phyloP scores from a whole-genome alignment of 257 asterid species.

The Gentiana dahurica region DNA sequence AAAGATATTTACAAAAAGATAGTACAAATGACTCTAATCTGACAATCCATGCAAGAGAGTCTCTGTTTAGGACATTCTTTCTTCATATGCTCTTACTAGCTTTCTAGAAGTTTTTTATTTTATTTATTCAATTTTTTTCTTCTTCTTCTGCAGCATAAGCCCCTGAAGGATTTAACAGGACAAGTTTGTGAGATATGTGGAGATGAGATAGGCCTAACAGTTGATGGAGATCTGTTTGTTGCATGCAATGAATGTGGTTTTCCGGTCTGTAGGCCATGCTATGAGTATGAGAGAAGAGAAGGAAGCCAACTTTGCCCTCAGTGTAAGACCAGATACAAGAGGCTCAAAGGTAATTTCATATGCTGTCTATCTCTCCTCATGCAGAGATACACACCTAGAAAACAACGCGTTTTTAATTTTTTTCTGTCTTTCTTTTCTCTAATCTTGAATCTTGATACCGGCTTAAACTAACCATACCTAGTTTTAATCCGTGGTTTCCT shows the following conservation, averaged over 20 bases:
- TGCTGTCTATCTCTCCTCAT: too few species aligned
- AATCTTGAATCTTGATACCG: too few species aligned
- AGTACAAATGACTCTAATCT: too few species aligned
- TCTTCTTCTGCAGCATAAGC: slow-evolving; percentile 57
- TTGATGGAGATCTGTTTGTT: slow-evolving; percentile 83
- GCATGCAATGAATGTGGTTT: slow-evolving; percentile 96
- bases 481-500: neutral
- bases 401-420: neutral
- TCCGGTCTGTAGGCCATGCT: slow-evolving; percentile 93
- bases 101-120: neutral
- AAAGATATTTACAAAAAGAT: too few species aligned
- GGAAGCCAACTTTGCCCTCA: slow-evolving; percentile 89
- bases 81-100: neutral
- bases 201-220: slow-evolving; percentile 79
- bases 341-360: slow-evolving; percentile 55
- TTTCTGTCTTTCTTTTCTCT: too few species aligned
- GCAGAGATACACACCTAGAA: neutral
- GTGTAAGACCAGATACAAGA: slow-evolving; percentile 89
- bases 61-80: neutral
- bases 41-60: too few species aligned
- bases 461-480: neutral
- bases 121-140: neutral
- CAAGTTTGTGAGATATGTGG: slow-evolving; percentile 97
- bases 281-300: slow-evolving; percentile 93
- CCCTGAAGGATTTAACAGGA: slow-evolving; percentile 80